Percentiles rank a stretch among this genome's conserved stretches.
Conservation (phyloP, 225 moss, liverwort and hornwort species). For the Physcomitrium patens region DNA sequence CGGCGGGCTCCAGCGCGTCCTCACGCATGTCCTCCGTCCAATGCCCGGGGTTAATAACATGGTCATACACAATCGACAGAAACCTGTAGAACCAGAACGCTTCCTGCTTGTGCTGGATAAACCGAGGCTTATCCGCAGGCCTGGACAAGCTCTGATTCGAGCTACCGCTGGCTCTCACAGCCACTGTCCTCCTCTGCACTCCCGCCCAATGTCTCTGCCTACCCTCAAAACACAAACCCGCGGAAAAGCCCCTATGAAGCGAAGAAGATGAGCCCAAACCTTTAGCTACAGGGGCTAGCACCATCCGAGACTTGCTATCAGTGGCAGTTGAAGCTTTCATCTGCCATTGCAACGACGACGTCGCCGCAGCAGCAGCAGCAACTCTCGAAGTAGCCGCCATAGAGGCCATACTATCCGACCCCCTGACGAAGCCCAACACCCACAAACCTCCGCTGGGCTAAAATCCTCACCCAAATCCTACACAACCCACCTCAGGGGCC, state of each 20-base stretch:
- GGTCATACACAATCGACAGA: conserved; percentile 72
- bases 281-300: not conserved
- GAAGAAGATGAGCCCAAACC: conserved; percentile 11
- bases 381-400: not conserved
- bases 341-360: conserved; percentile 19
- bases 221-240: not conserved
- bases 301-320: not conserved
- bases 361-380: not conserved
- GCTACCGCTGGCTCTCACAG: conserved; percentile 22
- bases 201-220: not conserved
- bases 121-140: conserved; percentile 66
- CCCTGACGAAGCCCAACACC: too few species aligned
- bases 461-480: too few species aligned
- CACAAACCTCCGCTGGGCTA: too few species aligned
- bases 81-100: conserved; percentile 84
- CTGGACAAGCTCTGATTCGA: conserved; percentile 34
- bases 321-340: not conserved
- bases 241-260: not conserved
- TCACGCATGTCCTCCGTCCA: conserved; percentile 86
- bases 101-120: conserved; percentile 78
- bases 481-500: too few species aligned
- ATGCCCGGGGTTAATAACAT: conserved; percentile 76
- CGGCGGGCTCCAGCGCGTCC: conserved; percentile 73
- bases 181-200: not conserved
- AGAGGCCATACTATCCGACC: conserved; percentile 6